These are phyloP conservation scores for Nakaseomyces sp. DNA, from an alignment of 1,139 yeast genomes.

Conservation along the genomic window DNA sequence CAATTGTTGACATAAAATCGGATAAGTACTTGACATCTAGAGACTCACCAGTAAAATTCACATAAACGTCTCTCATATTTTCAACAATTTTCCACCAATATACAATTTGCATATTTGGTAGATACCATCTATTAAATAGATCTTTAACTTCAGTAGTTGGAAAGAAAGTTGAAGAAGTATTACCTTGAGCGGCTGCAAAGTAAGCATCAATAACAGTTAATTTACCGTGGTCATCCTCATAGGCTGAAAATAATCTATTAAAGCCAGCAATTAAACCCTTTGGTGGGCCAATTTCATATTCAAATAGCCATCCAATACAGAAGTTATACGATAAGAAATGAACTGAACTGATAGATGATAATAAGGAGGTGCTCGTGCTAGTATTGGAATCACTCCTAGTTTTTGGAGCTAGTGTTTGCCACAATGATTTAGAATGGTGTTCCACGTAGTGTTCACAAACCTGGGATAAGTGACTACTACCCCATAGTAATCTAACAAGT, in stretches of 20 bases:
- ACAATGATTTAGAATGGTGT: conserved; percentile 13
- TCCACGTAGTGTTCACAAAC: conserved; percentile 16
- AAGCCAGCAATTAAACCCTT: conserved; percentile 73
- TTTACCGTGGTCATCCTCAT: conserved; percentile 56
- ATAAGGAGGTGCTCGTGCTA: background rate
- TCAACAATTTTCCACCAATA: conserved; percentile 38
- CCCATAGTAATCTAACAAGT: conserved; percentile 36
- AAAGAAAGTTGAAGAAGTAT: conserved; percentile 43
- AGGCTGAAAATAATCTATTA: conserved; percentile 55
- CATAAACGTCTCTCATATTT: conserved; percentile 35
- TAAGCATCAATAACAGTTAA: conserved; percentile 57
- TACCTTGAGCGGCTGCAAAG: conserved; percentile 57
- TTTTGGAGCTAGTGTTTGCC: conserved; percentile 10
- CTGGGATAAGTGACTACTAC: conserved; percentile 18
- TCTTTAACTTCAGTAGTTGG: conserved; percentile 40
- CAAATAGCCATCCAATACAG: conserved; percentile 71
- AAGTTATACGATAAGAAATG: conserved; percentile 57
- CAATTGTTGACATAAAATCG: conserved; percentile 42
- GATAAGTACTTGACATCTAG: conserved; percentile 57
- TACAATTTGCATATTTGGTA: conserved; percentile 57
- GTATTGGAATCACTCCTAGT: background rate
- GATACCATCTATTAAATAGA: conserved; percentile 50
- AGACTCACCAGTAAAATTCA: conserved; percentile 53
- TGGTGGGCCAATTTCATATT: conserved; percentile 32
- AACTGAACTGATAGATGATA: conserved; percentile 33